A percentile compares a stretch with the other conserved stretches of the same genome.
Conservation (phyloP, 768 basidiomycete species). For the Kwoniella newhampshirensis region DNA sequence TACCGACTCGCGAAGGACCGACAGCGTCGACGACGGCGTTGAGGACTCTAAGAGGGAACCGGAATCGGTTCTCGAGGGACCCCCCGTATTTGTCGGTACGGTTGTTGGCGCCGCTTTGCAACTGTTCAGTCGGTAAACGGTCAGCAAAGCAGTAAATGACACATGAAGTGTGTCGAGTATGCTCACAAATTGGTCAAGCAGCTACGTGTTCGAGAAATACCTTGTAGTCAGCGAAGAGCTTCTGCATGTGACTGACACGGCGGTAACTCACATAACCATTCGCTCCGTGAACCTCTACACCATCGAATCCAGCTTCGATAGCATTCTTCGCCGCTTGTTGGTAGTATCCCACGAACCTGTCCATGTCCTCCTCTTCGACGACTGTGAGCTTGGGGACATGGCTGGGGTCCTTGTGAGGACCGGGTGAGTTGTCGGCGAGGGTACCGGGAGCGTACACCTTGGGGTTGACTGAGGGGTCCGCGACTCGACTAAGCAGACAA, state of each 20-base stretch:
- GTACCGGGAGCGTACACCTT: neutral
- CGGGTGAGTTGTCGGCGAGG: neutral
- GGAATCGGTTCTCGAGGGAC: slow-evolving; percentile 61
- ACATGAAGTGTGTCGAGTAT: neutral
- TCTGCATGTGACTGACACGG: too few relatives aligned
- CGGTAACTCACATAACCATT: slow-evolving; percentile 51
- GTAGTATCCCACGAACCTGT: slow-evolving; percentile 55
- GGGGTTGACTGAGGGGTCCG: neutral
- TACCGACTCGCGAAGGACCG: slow-evolving; percentile 59
- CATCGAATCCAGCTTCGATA: slow-evolving; percentile 68
- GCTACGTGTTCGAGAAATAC: slow-evolving; percentile 37
- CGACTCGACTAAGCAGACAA: slow-evolving; percentile 5
- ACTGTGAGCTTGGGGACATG: neutral
- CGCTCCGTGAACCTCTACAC: slow-evolving; percentile 58
- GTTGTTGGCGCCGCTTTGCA: slow-evolving; percentile 58
- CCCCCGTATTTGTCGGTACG: slow-evolving; percentile 70
- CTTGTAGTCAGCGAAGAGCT: slow-evolving; percentile 27
- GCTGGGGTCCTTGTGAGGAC: neutral
- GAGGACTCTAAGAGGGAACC: slow-evolving; percentile 62
- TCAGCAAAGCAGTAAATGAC: neutral
- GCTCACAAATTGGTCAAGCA: slow-evolving; percentile 61
- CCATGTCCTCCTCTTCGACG: slow-evolving; percentile 56
- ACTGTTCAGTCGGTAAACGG: slow-evolving; percentile 51
- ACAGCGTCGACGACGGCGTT: slow-evolving; percentile 60
- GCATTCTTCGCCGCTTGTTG: slow-evolving; percentile 63